phyloP scores from a whole-genome alignment of 129 eudicot genomes.

The Escallonia rubra region DNA sequence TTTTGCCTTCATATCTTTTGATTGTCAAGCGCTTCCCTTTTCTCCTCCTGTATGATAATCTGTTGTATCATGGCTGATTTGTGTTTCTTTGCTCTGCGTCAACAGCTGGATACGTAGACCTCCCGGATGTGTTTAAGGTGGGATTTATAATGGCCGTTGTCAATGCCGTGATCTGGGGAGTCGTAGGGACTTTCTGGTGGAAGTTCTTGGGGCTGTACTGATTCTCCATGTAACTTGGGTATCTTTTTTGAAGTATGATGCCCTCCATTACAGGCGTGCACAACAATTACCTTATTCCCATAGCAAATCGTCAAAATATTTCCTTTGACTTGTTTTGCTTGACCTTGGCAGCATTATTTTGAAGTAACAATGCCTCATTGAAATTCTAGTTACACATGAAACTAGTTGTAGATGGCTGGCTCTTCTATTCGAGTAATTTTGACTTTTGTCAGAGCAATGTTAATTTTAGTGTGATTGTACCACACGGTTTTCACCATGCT shows the following conservation, averaged over 20 bases:
- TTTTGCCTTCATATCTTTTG: background rate
- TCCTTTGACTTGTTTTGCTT: conserved; percentile 1
- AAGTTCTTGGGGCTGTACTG: conserved; percentile 84
- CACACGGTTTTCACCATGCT: too few species aligned
- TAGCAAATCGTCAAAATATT: conserved; percentile 9
- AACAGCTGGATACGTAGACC: conserved; percentile 87
- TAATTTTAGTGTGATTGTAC: too few species aligned
- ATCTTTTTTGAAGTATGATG: conserved; percentile 5
- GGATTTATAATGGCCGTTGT: conserved; percentile 75
- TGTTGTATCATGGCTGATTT: conserved; percentile 15
- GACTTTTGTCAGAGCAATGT: too few species aligned
- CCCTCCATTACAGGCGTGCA: conserved; percentile 25
- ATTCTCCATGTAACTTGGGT: conserved; percentile 14
- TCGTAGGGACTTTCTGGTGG: conserved; percentile 90
- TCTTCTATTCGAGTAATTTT: too few species aligned
- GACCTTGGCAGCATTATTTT: conserved; percentile 16
- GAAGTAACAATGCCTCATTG: conserved; percentile 19
- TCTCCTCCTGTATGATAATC: background rate
- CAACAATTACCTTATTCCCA: background rate
- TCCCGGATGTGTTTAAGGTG: conserved; percentile 74
- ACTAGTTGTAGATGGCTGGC: too few species aligned
- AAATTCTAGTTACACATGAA: background rate
- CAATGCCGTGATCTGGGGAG: conserved; percentile 71
- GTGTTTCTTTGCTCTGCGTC: conserved; percentile 16
- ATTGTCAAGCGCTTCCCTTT: too few species aligned